A percentile compares a stretch with the other conserved stretches of the same genome.
Evolutionary conservation across 129 eudicot species (phyloP).

Genomic region (Silybum marianum): DNA sequence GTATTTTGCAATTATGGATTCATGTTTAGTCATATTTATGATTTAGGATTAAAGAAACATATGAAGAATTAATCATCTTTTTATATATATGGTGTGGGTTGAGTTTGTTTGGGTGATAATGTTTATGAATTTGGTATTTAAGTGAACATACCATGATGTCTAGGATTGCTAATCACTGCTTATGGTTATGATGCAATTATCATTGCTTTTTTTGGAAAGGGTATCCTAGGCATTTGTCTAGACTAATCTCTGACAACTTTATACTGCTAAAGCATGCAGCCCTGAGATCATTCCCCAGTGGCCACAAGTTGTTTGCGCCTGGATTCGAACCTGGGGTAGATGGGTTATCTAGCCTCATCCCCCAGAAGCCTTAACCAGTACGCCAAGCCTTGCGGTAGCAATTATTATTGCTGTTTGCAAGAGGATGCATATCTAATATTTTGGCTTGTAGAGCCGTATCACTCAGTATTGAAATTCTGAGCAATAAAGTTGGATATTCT

Average conservation of each 20-base stretch:
- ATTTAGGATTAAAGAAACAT: background rate
- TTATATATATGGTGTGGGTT: background rate
- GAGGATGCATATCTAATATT: background rate
- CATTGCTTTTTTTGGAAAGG: background rate
- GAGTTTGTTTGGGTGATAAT: background rate
- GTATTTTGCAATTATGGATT: background rate
- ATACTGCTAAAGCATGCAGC: too few relatives aligned
- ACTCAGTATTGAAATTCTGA: background rate
- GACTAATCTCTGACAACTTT: too few relatives aligned
- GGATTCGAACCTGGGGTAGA: too few relatives aligned
- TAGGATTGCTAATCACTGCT: background rate
- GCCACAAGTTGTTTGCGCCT: too few relatives aligned
- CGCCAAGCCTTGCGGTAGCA: too few relatives aligned
- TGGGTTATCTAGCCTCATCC: too few relatives aligned
- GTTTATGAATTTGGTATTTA: background rate
- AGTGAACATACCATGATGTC: background rate
- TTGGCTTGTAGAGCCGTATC: background rate
- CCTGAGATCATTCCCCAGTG: too few relatives aligned
- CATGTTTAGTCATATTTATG: background rate
- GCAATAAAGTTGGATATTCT: background rate
- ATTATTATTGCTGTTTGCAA: background rate
- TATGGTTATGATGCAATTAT: background rate
- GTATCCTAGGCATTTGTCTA: too few relatives aligned
- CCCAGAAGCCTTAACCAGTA: too few relatives aligned
- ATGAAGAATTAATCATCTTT: background rate